Conservation (phyloP, 179 eudicot species). For the Actinidia chinensis region DNA sequence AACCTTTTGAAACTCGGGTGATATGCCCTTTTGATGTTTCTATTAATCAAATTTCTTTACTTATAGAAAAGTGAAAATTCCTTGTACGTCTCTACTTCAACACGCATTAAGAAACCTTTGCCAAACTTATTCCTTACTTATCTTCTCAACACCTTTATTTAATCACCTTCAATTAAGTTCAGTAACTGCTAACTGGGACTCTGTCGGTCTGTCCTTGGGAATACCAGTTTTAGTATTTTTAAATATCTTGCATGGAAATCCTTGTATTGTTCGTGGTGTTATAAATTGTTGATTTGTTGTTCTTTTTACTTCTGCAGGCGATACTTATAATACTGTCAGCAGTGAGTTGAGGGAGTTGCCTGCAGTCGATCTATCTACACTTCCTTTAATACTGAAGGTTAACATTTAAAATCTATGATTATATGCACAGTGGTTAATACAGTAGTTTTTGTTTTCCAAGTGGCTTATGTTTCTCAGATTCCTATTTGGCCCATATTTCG, state of each 20-base stretch:
- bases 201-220: not conserved
- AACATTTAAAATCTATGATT: not conserved
- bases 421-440: not conserved
- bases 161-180: not conserved
- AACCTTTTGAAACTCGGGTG: not conserved
- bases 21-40: not conserved
- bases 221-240: not conserved
- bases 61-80: not conserved
- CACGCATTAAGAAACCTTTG: not conserved
- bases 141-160: not conserved
- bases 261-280: not conserved
- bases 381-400: conserved; percentile 87
- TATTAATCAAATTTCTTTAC: not conserved
- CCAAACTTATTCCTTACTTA: not conserved
- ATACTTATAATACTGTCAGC: conserved; percentile 60
- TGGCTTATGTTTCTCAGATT: not conserved
- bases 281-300: not conserved
- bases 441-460: not conserved
- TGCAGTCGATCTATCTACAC: conserved; percentile 80
- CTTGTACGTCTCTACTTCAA: not conserved
- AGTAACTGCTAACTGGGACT: not conserved
- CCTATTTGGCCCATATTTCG: not conserved
- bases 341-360: conserved; percentile 89
- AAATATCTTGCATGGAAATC: not conserved
- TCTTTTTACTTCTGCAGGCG: conserved; percentile 54